These are phyloP conservation scores for Aspergillus eucalypticola DNA, from an alignment of 2,329 filamentous ascomycete genomes.

Conservation along the genomic window DNA sequence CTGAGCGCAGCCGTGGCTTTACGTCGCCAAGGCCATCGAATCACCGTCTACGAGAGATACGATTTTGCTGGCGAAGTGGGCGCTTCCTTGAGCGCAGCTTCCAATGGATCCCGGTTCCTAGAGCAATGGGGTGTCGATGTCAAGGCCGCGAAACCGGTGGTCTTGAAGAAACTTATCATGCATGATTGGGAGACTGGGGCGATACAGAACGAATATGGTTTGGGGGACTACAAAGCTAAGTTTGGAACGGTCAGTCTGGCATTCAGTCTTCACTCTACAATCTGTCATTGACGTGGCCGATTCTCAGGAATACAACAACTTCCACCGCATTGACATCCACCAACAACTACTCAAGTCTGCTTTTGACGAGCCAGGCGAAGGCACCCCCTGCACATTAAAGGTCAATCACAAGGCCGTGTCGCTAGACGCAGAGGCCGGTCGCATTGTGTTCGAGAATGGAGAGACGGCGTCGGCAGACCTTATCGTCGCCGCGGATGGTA, in stretches of 20 bases:
- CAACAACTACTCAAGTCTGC: constrained; percentile 26
- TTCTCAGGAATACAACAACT: constrained; percentile 28
- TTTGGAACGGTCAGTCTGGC: constrained; percentile 20
- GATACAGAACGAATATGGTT: constrained; percentile 26
- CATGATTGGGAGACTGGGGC: constrained; percentile 32
- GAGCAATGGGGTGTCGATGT: constrained; percentile 28
- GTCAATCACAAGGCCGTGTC: constrained; percentile 24
- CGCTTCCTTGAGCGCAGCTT: constrained; percentile 24
- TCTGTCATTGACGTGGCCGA: neutral
- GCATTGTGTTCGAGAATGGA: constrained; percentile 25
- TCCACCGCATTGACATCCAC: constrained; percentile 31
- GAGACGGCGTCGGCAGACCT: constrained; percentile 20
- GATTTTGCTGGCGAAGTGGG: constrained; percentile 27
- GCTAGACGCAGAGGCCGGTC: constrained; percentile 22
- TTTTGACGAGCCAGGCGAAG: constrained; percentile 23
- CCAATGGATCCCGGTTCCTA: constrained; percentile 25
- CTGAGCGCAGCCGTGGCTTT: constrained; percentile 23
- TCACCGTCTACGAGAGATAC: constrained; percentile 28
- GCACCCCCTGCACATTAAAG: constrained; percentile 17
- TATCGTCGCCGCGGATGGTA: constrained; percentile 29
- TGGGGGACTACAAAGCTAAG: constrained; percentile 30
- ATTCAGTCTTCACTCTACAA: neutral
- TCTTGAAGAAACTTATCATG: constrained; percentile 33
- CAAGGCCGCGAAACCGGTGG: constrained; percentile 24
- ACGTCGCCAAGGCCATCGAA: constrained; percentile 22